These are phyloP conservation scores for Crucibulum laeve DNA, from an alignment of 768 basidiomycete species.

Conservation along the genomic window DNA sequence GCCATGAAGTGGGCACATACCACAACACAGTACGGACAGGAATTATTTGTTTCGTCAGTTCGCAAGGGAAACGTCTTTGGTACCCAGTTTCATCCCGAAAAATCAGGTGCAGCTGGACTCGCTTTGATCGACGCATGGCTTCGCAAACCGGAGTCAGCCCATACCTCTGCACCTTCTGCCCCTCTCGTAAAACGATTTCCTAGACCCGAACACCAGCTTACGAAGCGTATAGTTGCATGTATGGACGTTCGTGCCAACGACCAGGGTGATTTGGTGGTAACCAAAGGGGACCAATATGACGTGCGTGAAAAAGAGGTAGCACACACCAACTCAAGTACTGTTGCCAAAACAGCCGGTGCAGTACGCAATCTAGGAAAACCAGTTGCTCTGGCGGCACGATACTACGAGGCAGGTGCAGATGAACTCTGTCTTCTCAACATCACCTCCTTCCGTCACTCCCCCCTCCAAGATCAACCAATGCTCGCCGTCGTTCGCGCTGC, in stretches of 20 bases:
- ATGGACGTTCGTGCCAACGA: constrained; percentile 98
- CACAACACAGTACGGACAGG: constrained; percentile 90
- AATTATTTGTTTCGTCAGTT: constrained; percentile 84
- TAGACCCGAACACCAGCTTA: constrained; percentile 59
- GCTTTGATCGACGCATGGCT: constrained; percentile 81
- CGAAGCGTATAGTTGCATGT: constrained; percentile 94
- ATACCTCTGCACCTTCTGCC: constrained; percentile 22
- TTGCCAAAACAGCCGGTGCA: constrained; percentile 54
- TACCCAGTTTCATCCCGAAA: constrained; percentile 98
- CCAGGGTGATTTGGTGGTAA: constrained; percentile 93
- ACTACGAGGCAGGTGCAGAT: constrained; percentile 88
- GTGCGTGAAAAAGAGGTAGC: constrained; percentile 75
- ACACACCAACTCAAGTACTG: constrained; percentile 11
- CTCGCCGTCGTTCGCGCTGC: constrained; percentile 89
- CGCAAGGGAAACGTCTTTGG: constrained; percentile 84
- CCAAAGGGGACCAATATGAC: constrained; percentile 99
- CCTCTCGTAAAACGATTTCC: constrained; percentile 34
- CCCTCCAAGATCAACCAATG: constrained; percentile 97
- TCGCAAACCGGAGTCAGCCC: constrained; percentile 41
- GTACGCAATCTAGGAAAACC: constrained; percentile 99
- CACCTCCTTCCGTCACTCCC: constrained; percentile 97
- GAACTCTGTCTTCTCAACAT: constrained; percentile 98
- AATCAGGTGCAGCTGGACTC: constrained; percentile 87
- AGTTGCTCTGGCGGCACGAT: constrained; percentile 82
- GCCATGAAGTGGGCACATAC: constrained; percentile 77